Percentiles rank a stretch among this genome's conserved stretches.
phyloP scores from a whole-genome alignment of 768 basidiomycete species.

The Phaeotremella fagi region DNA sequence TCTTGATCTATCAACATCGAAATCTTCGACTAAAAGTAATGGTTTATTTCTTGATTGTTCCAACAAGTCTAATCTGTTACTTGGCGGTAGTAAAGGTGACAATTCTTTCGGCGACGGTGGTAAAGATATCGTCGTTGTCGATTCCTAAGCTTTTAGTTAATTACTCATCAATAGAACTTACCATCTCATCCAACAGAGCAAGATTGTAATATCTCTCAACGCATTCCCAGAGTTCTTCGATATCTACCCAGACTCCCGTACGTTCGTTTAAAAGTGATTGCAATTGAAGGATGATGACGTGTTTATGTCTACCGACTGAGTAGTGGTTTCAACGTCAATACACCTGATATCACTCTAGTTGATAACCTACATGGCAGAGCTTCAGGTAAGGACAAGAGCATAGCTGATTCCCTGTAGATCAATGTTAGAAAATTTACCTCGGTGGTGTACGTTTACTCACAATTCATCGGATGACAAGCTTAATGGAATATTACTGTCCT shows the following conservation, averaged over 20 bases:
- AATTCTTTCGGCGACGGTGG: conserved; percentile 17
- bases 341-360: neutral
- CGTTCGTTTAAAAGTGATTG: conserved; percentile 28
- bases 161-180: conserved; percentile 15
- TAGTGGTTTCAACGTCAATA: neutral
- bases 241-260: conserved; percentile 24
- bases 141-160: too few relatives aligned
- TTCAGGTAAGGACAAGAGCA: neutral
- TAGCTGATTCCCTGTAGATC: conserved; percentile 1
- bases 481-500: too few relatives aligned
- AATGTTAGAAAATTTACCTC: too few relatives aligned
- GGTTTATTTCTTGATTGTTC: neutral
- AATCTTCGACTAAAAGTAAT: neutral
- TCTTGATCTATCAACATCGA: neutral
- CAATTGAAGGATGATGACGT: conserved; percentile 35
- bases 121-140: conserved; percentile 14
- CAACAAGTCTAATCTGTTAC: neutral
- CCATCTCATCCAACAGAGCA: conserved; percentile 35
- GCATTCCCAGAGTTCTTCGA: conserved; percentile 32
- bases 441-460: too few relatives aligned
- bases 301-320: conserved; percentile 38
- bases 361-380: neutral
- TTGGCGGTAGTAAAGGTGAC: conserved; percentile 15
- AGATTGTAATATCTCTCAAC: conserved; percentile 35
- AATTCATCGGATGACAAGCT: too few relatives aligned